Evolutionary conservation across 495 filamentous ascomycete genomes (phyloP).

Genomic region (Talaromyces wortmannii): DNA sequence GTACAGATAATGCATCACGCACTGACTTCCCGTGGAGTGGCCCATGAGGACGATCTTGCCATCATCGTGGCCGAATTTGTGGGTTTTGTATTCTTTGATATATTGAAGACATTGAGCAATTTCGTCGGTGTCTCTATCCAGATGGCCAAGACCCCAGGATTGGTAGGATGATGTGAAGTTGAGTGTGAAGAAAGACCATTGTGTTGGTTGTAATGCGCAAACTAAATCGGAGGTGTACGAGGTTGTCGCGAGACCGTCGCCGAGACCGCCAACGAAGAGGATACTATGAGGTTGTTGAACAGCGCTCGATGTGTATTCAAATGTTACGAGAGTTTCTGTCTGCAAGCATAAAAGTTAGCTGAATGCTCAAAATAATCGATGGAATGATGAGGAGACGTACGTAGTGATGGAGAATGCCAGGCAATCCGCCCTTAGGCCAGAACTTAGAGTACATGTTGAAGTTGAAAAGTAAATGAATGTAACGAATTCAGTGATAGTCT

Average conservation of each 20-base stretch:
- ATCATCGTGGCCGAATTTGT: conserved; percentile 19
- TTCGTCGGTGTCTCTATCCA: conserved; percentile 68
- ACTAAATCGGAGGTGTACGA: conserved; percentile 51
- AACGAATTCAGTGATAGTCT: neutral
- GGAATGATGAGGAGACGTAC: conserved; percentile 18
- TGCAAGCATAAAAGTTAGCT: conserved; percentile 7
- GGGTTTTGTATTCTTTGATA: conserved; percentile 42
- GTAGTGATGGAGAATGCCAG: conserved; percentile 51
- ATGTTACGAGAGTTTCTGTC: conserved; percentile 40
- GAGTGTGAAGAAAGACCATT: conserved; percentile 56
- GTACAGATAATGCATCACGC: conserved; percentile 67
- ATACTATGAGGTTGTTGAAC: conserved; percentile 53
- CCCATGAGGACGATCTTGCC: conserved; percentile 74
- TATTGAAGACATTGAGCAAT: conserved; percentile 65
- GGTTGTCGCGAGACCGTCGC: conserved; percentile 68
- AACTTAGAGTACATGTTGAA: conserved; percentile 39
- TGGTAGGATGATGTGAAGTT: conserved; percentile 58
- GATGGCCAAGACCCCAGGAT: conserved; percentile 63
- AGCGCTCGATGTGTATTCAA: conserved; percentile 30
- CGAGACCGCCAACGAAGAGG: conserved; percentile 76
- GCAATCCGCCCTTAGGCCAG: conserved; percentile 41
- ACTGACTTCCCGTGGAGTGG: conserved; percentile 80
- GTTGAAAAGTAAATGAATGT: neutral
- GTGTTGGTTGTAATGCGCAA: conserved; percentile 43
- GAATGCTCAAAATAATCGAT: neutral